Evolutionary conservation across 1,139 yeast genomes (phyloP), one percentile per base, ranked within the genome.

Genomic region (Yamadazyma triangularis): DNA sequence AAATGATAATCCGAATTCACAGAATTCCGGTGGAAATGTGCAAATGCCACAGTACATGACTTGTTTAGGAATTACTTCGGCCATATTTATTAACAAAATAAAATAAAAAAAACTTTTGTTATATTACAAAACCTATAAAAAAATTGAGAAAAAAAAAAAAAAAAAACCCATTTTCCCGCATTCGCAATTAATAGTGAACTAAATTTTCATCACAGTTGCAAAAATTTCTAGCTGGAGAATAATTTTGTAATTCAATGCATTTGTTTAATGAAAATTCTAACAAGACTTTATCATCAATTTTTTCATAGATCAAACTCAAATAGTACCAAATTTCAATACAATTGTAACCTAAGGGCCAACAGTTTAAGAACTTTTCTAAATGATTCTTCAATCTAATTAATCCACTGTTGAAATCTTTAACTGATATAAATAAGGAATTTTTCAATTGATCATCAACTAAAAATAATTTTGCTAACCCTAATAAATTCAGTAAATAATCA

Each of bases 1-100:
- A 56, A 83, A 70, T 24, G 80, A 70, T 29, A 85, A 84, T 10
- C 95, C 94, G 53, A 88, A 89, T 54, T 89, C 97, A 63, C 98
- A 89, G 60, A 80, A 89, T 58, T 88, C 97, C 2, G 91, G 91
- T 11, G 96, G 96, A 51, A 77, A 80, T 1, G 88, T 61, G 57
- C 97, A 89, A 8, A 88, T 73, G 4, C 79, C 91, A 58, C 97
- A 89, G 61, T 89, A 88, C 9, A 72, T 48, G 13, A 79, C 70
- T 18, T 60, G 47, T 44, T 59, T 68, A 11, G 83, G 74, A 24
- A 38, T 43, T 15, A 60, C 49, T 44, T 61, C 66, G 5, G 68
- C 39, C 72, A 65, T 64, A n/a, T 18, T 18, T 18, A 18, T 18
- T 9, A 7, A 7, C 9, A 7, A 18, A 7, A 7, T 18, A 6